A percentile compares a stretch with the other conserved stretches of the same genome.
phyloP scores from a whole-genome alignment of 805 yeast species.

The Spathaspora boniae region DNA sequence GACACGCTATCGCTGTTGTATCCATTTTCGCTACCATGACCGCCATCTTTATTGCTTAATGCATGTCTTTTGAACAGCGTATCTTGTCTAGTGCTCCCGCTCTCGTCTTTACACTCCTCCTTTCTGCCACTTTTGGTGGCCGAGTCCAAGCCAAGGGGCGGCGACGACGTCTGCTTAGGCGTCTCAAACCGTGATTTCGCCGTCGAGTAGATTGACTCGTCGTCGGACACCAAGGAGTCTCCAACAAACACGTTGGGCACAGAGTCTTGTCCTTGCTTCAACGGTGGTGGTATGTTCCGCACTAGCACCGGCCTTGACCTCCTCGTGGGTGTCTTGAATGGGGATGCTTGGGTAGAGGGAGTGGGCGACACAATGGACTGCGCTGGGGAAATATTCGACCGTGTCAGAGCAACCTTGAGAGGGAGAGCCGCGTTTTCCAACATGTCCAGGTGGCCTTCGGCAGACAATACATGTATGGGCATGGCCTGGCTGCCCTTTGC shows the following conservation, averaged over 20 bases:
- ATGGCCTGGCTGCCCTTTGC: constrained; percentile 4
- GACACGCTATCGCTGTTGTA: too few relatives aligned
- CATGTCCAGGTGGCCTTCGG: constrained; percentile 1
- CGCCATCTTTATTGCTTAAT: constrained; percentile 1
- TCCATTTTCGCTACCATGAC: constrained; percentile 1
- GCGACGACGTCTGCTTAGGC: background rate
- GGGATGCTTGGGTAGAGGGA: constrained; percentile 9
- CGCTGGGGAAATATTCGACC: too few relatives aligned
- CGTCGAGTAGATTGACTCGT: constrained; percentile 23
- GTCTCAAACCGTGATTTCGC: constrained; percentile 17
- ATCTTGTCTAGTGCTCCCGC: too few relatives aligned
- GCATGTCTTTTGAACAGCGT: too few relatives aligned
- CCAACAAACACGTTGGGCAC: background rate
- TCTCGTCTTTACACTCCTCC: too few relatives aligned
- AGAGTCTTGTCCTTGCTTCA: background rate
- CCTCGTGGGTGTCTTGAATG: constrained; percentile 17
- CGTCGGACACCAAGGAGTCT: constrained; percentile 15
- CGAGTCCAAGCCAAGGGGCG: too few relatives aligned
- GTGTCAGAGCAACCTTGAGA: too few relatives aligned
- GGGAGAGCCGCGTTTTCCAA: too few relatives aligned
- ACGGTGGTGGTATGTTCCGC: background rate
- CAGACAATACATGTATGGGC: constrained; percentile 7
- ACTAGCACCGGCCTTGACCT: constrained; percentile 5
- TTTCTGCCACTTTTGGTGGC: too few relatives aligned
- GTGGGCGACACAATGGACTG: constrained; percentile 3